Base-by-base conservation (phyloP, 1,284 basidiomycete genomes). In the Leucoagaricus sp. region DNA sequence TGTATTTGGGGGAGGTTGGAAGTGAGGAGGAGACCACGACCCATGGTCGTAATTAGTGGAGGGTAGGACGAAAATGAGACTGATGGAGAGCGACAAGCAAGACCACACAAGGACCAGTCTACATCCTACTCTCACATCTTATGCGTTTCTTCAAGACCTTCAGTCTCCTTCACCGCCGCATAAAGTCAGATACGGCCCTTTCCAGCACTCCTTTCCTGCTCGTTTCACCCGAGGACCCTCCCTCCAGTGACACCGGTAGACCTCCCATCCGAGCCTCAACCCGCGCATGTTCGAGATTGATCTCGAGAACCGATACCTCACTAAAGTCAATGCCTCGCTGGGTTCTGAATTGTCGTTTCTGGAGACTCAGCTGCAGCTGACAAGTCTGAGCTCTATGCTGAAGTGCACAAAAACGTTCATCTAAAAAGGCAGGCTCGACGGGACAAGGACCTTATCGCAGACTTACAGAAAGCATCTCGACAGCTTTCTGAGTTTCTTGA, bases 1-100 rank as follows among this genome's bases (percentile, higher is more conserved):
- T 99, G 97, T 17, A 99, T 77, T 64, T 91, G 89, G 0, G 88
- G 87, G 10, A 91, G 77, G 64, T 91, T 90, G 15, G 87, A 81
- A 28, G 86, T 85, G 53, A 90, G 77, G 21, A 87, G 75, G 40
- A 85, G 72, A 21, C 86, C 86, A 33, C 87, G 80, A 59, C 75
- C 80, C 71, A 72, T 72, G 26, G 38, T 45, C 8, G 48, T 42
- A 25, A 47, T 19, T 12, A 33, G 36, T n/a, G 41, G 25, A 29
- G 17, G 13, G 23, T 41, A 33, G 21, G 17, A 26, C 44, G 34
- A 31, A 38, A 44, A 44, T 26, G 10, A 34, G 47, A 29, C 7
- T 6, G 23, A 47, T 23, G 21, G 33, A 15, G 29, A 13, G 33
- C 19, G n/a, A 47, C 28, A 57, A 57, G 55, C 55, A 57, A 9